A percentile compares a stretch with the other conserved stretches of the same genome.
Evolutionary conservation across 768 basidiomycete species (phyloP).

Genomic region (Boletus sp.): DNA sequence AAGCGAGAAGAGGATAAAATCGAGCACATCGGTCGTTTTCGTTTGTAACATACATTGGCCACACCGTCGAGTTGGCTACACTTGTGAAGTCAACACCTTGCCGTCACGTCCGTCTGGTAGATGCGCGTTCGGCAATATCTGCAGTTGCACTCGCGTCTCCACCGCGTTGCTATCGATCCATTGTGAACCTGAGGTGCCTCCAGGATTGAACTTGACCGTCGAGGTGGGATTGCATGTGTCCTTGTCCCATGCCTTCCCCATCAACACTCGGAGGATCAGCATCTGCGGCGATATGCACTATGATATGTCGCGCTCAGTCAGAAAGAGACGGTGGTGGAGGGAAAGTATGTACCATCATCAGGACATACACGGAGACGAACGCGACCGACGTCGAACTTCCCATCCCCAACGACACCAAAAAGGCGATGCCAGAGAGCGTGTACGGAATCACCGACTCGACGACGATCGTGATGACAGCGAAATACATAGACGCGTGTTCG

Average conservation of each 20-base stretch:
- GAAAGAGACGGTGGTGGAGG: too few relatives aligned
- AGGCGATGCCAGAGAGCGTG: slow-evolving; percentile 24
- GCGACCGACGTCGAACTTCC: slow-evolving; percentile 10
- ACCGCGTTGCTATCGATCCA: neutral
- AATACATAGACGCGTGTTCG: slow-evolving; percentile 19
- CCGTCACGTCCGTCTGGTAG: neutral
- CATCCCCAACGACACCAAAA: slow-evolving; percentile 20
- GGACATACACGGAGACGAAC: slow-evolving; percentile 12
- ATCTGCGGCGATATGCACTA: slow-evolving; percentile 31
- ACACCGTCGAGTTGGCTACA: neutral
- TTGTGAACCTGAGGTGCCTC: neutral
- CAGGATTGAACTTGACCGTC: slow-evolving; percentile 11
- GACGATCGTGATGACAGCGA: slow-evolving; percentile 7
- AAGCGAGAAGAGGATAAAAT: too few relatives aligned
- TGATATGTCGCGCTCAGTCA: neutral
- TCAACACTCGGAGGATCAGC: slow-evolving; percentile 25
- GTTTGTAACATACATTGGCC: too few relatives aligned
- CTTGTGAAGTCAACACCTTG: neutral
- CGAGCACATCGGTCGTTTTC: too few relatives aligned
- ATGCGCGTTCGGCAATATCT: neutral
- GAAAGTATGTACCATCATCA: slow-evolving; percentile 20
- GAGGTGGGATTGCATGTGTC: slow-evolving; percentile 2
- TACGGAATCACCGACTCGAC: slow-evolving; percentile 27
- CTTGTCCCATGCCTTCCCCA: slow-evolving; percentile 11
- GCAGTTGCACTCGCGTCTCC: neutral